Conservation (phyloP, 805 yeast species). For the Lachancea waltii region DNA sequence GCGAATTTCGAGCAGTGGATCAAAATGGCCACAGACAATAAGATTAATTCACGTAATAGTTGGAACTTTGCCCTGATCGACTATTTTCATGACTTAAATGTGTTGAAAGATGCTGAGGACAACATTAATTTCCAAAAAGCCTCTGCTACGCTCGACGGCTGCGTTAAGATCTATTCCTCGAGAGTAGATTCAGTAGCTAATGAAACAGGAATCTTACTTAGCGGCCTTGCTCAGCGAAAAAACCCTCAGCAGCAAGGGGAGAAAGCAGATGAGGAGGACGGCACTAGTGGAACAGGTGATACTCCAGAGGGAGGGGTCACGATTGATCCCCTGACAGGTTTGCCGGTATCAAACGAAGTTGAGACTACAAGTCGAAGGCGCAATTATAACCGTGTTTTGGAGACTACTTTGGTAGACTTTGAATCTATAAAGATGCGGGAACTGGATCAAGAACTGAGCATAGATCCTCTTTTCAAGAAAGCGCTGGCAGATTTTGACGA, state of each 20-base stretch:
- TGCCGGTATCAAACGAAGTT: constrained; percentile 26
- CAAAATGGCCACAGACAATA: constrained; percentile 74
- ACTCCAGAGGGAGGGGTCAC: constrained; percentile 19
- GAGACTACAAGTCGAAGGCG: constrained; percentile 24
- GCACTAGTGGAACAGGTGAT: constrained; percentile 4
- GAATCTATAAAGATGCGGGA: constrained; percentile 46
- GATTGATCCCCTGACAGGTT: constrained; percentile 32
- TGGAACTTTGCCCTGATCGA: constrained; percentile 91
- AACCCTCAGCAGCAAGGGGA: constrained; percentile 22
- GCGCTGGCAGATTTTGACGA: constrained; percentile 75
- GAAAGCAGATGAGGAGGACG: constrained; percentile 20
- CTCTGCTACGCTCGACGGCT: constrained; percentile 86
- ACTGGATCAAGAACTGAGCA: constrained; percentile 55
- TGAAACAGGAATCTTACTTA: constrained; percentile 78
- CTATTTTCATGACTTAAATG: constrained; percentile 77
- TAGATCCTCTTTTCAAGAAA: constrained; percentile 71
- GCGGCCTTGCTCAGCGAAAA: constrained; percentile 55
- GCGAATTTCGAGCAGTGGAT: constrained; percentile 75
- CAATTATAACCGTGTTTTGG: constrained; percentile 27
- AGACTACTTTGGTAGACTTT: constrained; percentile 47
- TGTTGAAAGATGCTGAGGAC: constrained; percentile 65
- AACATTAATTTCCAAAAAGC: constrained; percentile 86
- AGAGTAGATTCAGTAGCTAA: constrained; percentile 88
- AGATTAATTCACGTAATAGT: constrained; percentile 75
- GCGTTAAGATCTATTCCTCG: constrained; percentile 86